Conservation (phyloP, 1,284 basidiomycete species). For the Ustilago bromivora region DNA sequence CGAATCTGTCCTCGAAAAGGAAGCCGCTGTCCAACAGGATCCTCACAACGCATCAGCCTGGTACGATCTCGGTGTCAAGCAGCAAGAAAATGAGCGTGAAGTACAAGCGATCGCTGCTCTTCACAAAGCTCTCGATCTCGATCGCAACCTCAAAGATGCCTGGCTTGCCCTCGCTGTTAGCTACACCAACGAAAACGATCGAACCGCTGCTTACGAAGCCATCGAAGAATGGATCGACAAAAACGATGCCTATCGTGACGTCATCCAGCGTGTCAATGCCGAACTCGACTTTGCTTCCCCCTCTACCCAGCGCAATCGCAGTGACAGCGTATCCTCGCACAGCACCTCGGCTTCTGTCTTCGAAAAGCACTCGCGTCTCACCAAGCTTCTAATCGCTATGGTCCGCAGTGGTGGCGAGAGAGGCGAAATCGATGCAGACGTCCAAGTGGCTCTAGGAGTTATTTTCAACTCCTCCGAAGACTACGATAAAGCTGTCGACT, state of each 20-base stretch:
- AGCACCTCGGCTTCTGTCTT: conserved; percentile 23
- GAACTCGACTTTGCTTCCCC: conserved; percentile 7
- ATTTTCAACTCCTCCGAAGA: conserved; percentile 90
- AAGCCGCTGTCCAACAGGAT: conserved; percentile 87
- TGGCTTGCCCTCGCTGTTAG: conserved; percentile 93
- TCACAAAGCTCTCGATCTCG: conserved; percentile 82
- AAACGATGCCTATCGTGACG: conserved; percentile 72
- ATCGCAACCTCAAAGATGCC: conserved; percentile 75
- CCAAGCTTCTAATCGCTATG: conserved; percentile 70
- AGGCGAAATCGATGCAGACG: conserved; percentile 78
- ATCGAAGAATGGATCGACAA: conserved; percentile 81
- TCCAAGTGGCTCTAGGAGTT: conserved; percentile 94
- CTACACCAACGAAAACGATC: conserved; percentile 89
- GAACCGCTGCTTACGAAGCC: conserved; percentile 78
- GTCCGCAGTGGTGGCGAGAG: conserved; percentile 57
- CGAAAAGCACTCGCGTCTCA: conserved; percentile 66
- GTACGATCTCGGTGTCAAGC: conserved; percentile 93
- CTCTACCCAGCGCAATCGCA: conserved; percentile 20
- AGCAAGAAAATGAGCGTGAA: conserved; percentile 98
- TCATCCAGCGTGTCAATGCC: conserved; percentile 56
- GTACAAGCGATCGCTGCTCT: conserved; percentile 89
- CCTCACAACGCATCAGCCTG: conserved; percentile 81
- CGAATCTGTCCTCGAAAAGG: conserved; percentile 77
- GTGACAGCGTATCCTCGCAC: conserved; percentile 37
- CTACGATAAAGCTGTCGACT: conserved; percentile 91